Base-by-base conservation (phyloP, 306 rosid species). In the Glycine tomentella region DNA sequence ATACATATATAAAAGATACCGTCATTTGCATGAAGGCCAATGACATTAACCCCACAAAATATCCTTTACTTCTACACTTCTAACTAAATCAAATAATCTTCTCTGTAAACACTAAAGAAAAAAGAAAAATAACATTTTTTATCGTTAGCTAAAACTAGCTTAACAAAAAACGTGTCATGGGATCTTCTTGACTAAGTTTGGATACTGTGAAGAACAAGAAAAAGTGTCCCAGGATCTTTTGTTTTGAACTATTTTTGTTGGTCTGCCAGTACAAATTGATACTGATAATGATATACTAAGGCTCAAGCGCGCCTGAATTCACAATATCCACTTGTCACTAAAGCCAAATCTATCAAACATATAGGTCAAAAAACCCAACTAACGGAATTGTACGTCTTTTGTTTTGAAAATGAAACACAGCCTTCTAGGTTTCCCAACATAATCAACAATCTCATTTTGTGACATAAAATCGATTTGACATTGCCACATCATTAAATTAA, bases 391-490 rank as follows among this genome's bases (percentile, higher is more conserved):
- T 45, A 68, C 51, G 20, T 10, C 45, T 44, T 68, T 44, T 68
- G 55, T 42, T 68, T 44, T 44, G 73, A 68, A 68, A 68, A 68
- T 44, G 53, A 68, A 68, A 44, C 55, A 44, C 50, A 53, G 73
- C 73, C 53, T 44, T 68, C 73, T 2, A 44, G 44, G 52, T 14
- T 36, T 68, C 55, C 73, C 34, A 44, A 15, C 53, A 15, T 17
- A 45, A 45, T 68, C 73, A 68, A 68, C 74, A 69, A 69, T 46
- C 53, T 46, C 74, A 69, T 69, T 25, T 68, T 45, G 55, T 69
- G 40, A 17, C 9, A 11, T 17, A 69, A 45, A 1, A 4, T 46
- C 40, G 40, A 69, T 69, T 69, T 9, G 72, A 67, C 53, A 67
- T 17, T 8, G 50, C 33, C 73, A 68, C 53, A 16, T 68, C 73